Conservation (phyloP, 1,284 basidiomycete species). For the Sporisorium scitamineum region DNA sequence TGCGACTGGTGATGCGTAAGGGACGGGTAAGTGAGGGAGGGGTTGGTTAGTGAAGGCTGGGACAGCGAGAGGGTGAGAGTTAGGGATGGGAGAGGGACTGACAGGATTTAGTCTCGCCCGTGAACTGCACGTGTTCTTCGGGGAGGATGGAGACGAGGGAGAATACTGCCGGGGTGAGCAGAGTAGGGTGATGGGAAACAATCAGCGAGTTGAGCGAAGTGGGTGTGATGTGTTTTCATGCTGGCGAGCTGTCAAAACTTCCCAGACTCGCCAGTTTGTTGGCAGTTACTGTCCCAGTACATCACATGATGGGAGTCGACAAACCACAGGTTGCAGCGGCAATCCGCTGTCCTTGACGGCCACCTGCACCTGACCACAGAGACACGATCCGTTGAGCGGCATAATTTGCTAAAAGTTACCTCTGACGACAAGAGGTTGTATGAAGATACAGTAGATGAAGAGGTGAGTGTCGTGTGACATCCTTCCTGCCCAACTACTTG, state of each 20-base stretch:
- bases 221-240: too few species aligned
- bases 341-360: slow-evolving; percentile 25
- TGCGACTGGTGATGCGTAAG: slow-evolving; percentile 3
- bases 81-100: too few species aligned
- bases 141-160: slow-evolving; percentile 34
- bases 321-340: slow-evolving; percentile 28
- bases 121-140: slow-evolving; percentile 30
- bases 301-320: slow-evolving; percentile 30
- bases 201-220: too few species aligned
- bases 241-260: slow-evolving; percentile 11
- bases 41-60: background rate
- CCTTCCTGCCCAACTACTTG: background rate
- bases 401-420: background rate
- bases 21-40: background rate
- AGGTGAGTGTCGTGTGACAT: slow-evolving; percentile 6
- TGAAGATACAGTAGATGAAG: too few species aligned
- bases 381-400: slow-evolving; percentile 34
- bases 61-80: background rate
- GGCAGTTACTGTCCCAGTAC: slow-evolving; percentile 29
- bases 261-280: slow-evolving; percentile 33
- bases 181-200: too few species aligned
- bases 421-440: background rate
- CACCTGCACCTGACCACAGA: slow-evolving; percentile 35
- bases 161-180: slow-evolving; percentile 18
- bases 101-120: slow-evolving; percentile 29